Percentiles rank a stretch among this genome's conserved stretches.
phyloP scores from a whole-genome alignment of 2,329 filamentous ascomycete genomes.

The Ceratocystiopsis sp. region DNA sequence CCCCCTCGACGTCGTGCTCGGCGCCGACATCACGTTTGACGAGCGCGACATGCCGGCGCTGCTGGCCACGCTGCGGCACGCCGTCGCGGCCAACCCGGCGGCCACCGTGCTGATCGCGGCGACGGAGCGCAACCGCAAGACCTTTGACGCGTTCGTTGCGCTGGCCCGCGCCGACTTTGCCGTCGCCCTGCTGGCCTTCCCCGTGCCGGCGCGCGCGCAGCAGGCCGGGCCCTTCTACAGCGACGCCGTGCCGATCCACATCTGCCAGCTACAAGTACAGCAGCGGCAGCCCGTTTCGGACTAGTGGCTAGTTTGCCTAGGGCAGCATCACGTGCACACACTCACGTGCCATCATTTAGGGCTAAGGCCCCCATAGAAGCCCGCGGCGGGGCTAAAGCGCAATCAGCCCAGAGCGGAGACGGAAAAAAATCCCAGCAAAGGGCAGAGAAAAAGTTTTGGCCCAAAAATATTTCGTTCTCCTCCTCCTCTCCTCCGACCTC shows the following conservation, averaged over 20 bases:
- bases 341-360: neutral
- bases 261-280: slow-evolving; percentile 19
- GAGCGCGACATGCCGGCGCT: slow-evolving; percentile 43
- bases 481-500: neutral
- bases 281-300: neutral
- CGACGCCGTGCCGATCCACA: slow-evolving; percentile 39
- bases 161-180: slow-evolving; percentile 29
- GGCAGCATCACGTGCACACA: neutral
- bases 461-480: neutral
- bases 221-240: slow-evolving; percentile 50
- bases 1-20: slow-evolving; percentile 46
- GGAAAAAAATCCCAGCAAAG: slow-evolving; percentile 2
- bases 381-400: neutral
- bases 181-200: slow-evolving; percentile 26
- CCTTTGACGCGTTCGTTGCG: slow-evolving; percentile 46
- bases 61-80: slow-evolving; percentile 30
- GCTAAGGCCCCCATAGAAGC: slow-evolving; percentile 1
- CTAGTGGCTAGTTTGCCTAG: too few species aligned
- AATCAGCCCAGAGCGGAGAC: neutral
- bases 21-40: slow-evolving; percentile 69
- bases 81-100: slow-evolving; percentile 34
- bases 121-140: slow-evolving; percentile 52
- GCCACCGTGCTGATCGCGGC: slow-evolving; percentile 50
- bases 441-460: slow-evolving; percentile 1
- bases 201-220: slow-evolving; percentile 18